Conservation (phyloP, 257 asterid genomes). For the Nicotiana benthamiana region DNA sequence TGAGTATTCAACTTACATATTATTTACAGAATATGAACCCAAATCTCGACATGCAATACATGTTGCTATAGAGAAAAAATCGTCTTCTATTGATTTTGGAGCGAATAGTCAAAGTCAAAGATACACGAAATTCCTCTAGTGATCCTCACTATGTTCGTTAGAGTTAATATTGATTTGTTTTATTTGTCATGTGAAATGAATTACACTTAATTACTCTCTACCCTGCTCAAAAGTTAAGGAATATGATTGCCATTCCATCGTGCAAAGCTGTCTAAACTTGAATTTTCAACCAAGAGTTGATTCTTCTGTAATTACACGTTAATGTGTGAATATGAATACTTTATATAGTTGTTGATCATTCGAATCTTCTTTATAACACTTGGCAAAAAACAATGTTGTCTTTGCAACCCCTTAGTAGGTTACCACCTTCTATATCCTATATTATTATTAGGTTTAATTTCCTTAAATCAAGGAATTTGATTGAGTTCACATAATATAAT, state of each 20-base stretch:
- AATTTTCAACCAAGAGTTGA: neutral
- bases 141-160: neutral
- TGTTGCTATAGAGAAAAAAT: no score
- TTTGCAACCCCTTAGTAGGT: no score
- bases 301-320: neutral
- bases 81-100: neutral
- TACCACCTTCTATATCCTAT: no score
- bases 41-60: no score
- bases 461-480: no score
- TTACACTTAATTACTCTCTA: neutral
- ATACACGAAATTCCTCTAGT: neutral
- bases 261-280: neutral
- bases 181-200: neutral
- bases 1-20: no score
- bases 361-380: no score
- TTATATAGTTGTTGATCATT: no score
- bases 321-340: neutral
- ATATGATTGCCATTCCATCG: neutral
- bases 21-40: no score
- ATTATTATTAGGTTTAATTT: no score
- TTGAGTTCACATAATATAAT: no score
- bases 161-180: neutral
- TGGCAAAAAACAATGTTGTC: no score
- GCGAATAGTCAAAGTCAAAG: neutral
- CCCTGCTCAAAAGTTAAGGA: neutral